These are phyloP conservation scores for Phytophthora citricola DNA, from an alignment of 352 stramenopile genomes.

Conservation along the genomic window DNA sequence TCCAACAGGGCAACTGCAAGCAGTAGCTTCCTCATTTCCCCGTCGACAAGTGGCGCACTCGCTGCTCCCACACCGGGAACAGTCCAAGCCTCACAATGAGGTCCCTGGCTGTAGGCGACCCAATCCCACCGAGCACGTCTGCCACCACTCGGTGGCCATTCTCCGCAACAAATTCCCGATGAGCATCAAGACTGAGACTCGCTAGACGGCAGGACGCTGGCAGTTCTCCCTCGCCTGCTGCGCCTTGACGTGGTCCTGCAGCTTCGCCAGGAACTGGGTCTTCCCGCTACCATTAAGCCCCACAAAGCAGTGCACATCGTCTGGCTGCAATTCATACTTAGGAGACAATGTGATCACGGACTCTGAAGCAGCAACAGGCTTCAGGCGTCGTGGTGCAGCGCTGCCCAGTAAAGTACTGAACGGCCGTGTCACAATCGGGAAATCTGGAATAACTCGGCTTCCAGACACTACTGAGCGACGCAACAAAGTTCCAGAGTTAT, in stretches of 20 bases:
- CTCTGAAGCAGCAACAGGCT: conserved; percentile 13
- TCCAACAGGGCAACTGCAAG: conserved; percentile 85
- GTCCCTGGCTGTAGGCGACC: conserved; percentile 79
- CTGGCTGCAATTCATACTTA: conserved; percentile 47
- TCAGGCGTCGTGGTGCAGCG: not conserved
- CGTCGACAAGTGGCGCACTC: conserved; percentile 89
- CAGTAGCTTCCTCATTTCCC: conserved; percentile 93
- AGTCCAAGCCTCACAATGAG: conserved; percentile 93
- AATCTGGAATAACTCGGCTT: conserved; percentile 15
- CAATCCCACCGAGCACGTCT: conserved; percentile 74
- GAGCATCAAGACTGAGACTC: conserved; percentile 86
- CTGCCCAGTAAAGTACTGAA: conserved; percentile 30
- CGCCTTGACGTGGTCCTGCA: conserved; percentile 44
- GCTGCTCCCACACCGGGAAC: conserved; percentile 87
- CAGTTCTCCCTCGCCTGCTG: conserved; percentile 32
- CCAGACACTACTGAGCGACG: not conserved
- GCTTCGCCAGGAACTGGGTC: conserved; percentile 53
- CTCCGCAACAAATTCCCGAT: conserved; percentile 76
- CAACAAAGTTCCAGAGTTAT: conserved; percentile 10
- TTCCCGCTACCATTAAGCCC: conserved; percentile 79
- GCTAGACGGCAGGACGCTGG: conserved; percentile 41
- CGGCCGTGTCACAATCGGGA: not conserved
- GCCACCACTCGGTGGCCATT: conserved; percentile 64
- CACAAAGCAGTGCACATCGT: conserved; percentile 78
- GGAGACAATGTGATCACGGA: conserved; percentile 48